phyloP scores from a whole-genome alignment of 75 land plant species.

The Pinus taeda region DNA sequence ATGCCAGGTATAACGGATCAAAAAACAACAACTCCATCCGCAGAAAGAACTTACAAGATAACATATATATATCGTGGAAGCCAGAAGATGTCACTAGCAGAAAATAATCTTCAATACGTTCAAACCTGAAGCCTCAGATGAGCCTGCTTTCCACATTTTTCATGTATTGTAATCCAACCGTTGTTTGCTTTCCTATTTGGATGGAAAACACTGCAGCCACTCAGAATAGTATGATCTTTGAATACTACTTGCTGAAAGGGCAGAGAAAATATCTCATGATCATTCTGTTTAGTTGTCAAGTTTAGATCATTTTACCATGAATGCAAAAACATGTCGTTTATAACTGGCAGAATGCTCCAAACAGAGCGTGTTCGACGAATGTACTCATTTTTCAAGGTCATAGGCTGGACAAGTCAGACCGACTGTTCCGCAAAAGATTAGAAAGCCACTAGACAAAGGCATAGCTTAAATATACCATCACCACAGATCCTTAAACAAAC shows the following conservation, averaged over 20 bases:
- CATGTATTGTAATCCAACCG: background rate
- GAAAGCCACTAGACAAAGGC: background rate
- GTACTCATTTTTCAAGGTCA: background rate
- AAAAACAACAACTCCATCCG: no score
- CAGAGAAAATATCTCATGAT: background rate
- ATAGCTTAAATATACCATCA: background rate
- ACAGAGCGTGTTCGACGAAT: no score
- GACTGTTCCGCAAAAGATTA: background rate
- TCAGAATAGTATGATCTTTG: background rate
- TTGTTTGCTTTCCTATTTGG: background rate
- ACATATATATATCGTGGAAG: no score
- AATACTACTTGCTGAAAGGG: background rate
- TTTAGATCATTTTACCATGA: background rate
- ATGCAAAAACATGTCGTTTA: background rate
- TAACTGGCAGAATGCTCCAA: background rate
- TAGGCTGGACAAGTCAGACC: background rate
- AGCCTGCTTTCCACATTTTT: no score
- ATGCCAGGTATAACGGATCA: no score
- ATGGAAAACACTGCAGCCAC: background rate
- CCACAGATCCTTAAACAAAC: background rate
- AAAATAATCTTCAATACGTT: no score
- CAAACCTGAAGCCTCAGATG: no score
- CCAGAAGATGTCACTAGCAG: no score
- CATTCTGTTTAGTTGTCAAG: background rate
- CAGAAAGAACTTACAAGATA: no score